phyloP scores from a whole-genome alignment of 2,329 filamentous ascomycete species.

The Trichoderma gracile region DNA sequence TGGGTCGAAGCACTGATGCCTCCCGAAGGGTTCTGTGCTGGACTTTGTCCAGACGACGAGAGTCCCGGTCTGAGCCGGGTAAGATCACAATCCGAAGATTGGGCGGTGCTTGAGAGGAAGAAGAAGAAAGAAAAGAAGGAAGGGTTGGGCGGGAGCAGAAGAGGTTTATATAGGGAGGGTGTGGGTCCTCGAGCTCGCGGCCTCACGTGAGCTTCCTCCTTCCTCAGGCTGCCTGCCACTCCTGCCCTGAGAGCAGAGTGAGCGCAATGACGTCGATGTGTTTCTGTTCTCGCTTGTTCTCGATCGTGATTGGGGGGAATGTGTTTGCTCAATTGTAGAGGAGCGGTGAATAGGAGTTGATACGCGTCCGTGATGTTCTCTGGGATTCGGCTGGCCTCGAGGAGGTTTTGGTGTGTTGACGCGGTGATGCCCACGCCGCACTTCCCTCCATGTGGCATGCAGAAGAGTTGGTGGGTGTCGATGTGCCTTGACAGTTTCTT shows the following conservation, averaged over 20 bases:
- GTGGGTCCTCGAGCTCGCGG: slow-evolving; percentile 10
- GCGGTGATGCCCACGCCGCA: neutral
- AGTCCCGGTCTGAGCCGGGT: neutral
- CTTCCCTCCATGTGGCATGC: neutral
- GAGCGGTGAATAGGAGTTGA: neutral
- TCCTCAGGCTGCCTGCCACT: slow-evolving; percentile 21
- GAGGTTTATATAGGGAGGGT: slow-evolving; percentile 26
- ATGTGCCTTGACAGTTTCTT: neutral
- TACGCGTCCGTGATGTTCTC: neutral
- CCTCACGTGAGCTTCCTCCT: slow-evolving; percentile 18
- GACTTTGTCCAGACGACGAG: neutral
- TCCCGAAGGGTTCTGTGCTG: neutral
- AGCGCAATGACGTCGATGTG: slow-evolving; percentile 8
- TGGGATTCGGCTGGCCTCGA: slow-evolving; percentile 9
- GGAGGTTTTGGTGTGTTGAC: neutral
- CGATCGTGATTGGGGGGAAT: slow-evolving; percentile 6
- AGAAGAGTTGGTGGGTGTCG: too few relatives aligned
- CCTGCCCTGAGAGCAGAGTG: slow-evolving; percentile 2
- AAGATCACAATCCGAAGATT: slow-evolving; percentile 6
- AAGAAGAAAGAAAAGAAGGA: slow-evolving; percentile 19
- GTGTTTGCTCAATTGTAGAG: neutral
- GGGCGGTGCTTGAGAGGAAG: slow-evolving; percentile 8
- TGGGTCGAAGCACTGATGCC: slow-evolving; percentile 7
- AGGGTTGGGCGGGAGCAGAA: slow-evolving; percentile 14
- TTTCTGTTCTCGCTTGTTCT: neutral